phyloP scores from a whole-genome alignment of 345 rosid species.

The Balakata baccata region DNA sequence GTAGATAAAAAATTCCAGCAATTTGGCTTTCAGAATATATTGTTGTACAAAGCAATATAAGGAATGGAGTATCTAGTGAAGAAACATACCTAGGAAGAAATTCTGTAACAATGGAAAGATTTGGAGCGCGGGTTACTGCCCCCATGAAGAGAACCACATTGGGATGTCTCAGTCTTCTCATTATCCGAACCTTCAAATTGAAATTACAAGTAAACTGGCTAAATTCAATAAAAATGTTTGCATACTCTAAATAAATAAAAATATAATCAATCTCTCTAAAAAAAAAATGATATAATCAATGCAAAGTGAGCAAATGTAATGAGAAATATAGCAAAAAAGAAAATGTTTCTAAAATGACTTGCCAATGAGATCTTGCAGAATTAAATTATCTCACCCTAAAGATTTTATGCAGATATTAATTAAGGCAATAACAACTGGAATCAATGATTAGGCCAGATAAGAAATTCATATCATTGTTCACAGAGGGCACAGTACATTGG shows the following conservation, averaged over 20 bases:
- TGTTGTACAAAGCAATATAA: constrained; percentile 8
- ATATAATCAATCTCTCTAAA: too few relatives aligned
- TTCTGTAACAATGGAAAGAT: constrained; percentile 89
- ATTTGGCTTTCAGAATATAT: constrained; percentile 2
- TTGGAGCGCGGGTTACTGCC: constrained; percentile 87
- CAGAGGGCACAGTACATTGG: background rate
- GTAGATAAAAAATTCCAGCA: background rate
- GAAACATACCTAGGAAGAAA: constrained; percentile 78
- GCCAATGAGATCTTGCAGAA: background rate
- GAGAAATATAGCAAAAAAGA: background rate
- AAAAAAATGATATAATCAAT: too few relatives aligned
- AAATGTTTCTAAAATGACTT: background rate
- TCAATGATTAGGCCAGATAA: background rate
- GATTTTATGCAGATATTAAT: background rate
- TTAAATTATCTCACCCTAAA: background rate
- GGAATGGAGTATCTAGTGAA: background rate
- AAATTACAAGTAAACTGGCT: constrained; percentile 5
- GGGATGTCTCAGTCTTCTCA: constrained; percentile 86
- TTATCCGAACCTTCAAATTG: constrained; percentile 62
- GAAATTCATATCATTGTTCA: background rate
- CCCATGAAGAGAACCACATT: constrained; percentile 99
- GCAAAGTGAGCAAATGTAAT: background rate
- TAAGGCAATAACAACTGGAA: background rate
- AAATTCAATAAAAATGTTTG: background rate
- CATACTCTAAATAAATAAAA: too few relatives aligned